Evolutionary conservation across 208 protist genomes (phyloP), one percentile per base, ranked within the genome.

Genomic region (Crithidia mellificae): DNA sequence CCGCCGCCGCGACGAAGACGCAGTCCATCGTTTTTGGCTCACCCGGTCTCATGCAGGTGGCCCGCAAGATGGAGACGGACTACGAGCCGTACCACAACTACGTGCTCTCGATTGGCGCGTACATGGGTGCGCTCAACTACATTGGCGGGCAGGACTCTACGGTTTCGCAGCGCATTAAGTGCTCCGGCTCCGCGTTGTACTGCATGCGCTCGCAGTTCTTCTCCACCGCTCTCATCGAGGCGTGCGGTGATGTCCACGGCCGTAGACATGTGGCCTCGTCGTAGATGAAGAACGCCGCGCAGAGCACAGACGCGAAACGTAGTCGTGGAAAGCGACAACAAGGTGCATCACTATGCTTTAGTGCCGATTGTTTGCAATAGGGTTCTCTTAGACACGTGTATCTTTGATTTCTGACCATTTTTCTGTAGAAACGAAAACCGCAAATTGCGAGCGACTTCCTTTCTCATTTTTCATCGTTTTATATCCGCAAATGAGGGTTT

Each of bases 91-190:
- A 87, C 64, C 79, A 87, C 63, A 65, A 50, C 6, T 83, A 87
- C 55, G 76, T 87, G 0, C 58, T 92, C 14, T 67, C 75, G 34
- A 76, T 89, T 2, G 87, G 79, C 2, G 72, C 75, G 25, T 62
- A 74, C 41, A 41, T 79, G 29, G 87, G 74, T 25, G 63, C 75
- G 8, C 69, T 92, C 29, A 76, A 81, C 64, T 68, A 74, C 51
- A 74, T 92, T 17, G 83, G 83, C 22, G 83, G 83, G 12, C 74
- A 84, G 39, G 81, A 92, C 69, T 51, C 62, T 7, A 81, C 80
- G 12, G 32, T 83, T 19, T 72, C 25, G 8, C 84, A 92, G 53
- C 74, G 71, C 36, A 47, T 92, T 14, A 1, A 47, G 2, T 92
- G 87, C 51, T 36, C 55, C 9, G 75, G 59, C 15, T 51, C 34